Base-by-base conservation (phyloP, 139 green algal species). In the Picochlorum sp. region DNA sequence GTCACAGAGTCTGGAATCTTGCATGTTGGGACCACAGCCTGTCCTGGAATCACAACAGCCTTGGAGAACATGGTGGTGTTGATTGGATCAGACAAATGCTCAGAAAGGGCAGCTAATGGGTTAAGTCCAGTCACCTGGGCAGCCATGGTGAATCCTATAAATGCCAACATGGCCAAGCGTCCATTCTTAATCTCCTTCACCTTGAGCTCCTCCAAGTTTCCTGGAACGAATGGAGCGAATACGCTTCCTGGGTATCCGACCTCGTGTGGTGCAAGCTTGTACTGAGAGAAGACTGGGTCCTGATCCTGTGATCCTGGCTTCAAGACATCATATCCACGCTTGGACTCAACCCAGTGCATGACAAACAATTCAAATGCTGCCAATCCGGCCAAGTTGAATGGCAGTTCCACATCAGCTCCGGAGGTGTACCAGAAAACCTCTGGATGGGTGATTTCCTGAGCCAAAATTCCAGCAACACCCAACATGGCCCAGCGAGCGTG, bases 121-220 rank as follows among this genome's bases (percentile, higher is more conserved):
- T 75, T 77, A 63, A 84, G 81, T 69, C 86, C 86, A 21, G 81
- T 87, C 6, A 91, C 72, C 77, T 90, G 77, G 9, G 66, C 78
- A 15, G 47, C 62, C 72, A 85, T 81, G 11, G 65, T 65, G 31
- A 85, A 79, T 60, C 78, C 81, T 57, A 80, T 66, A 57, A 86
- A 87, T 2, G 81, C 82, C 0, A 93, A 75, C 75, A 83, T 85
- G 31, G 85, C 84, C 2, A 95, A 80, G 59, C 86, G 83, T 47
- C 87, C 88, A 81, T 96, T 96, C 86, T 97, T 97, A 72, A 96
- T 90, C 81, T 96, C 90, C 86, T 97, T 96, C 8, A 95, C 68
- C 83, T 95, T 93, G 52, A 96, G 78, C 77, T 91, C 82, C 50
- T 79, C 73, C 47, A 92, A 50, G 77, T 79, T 38, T 11, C 85